Evolutionary conservation across 306 rosid species (phyloP).

Genomic region (Dryas drummondii): DNA sequence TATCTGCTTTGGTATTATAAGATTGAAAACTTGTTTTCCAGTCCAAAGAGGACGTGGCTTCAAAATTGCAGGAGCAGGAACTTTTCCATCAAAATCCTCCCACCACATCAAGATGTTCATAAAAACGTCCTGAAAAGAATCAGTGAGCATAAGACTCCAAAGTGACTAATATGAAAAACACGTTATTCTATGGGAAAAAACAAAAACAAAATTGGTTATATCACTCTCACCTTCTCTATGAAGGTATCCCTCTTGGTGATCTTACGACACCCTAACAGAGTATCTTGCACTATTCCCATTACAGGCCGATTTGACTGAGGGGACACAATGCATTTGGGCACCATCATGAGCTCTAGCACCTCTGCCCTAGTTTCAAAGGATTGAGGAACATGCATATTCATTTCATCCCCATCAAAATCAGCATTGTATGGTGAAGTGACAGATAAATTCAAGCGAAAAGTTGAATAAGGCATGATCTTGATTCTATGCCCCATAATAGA

Average conservation of each 20-base stretch:
- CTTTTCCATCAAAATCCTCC: constrained; percentile 98
- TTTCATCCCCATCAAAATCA: constrained; percentile 98
- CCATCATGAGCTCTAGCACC: constrained; percentile 99
- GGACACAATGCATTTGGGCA: constrained; percentile 97
- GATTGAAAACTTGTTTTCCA: constrained; percentile 97
- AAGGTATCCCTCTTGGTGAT: constrained; percentile 96
- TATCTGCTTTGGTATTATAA: constrained; percentile 90
- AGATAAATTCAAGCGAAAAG: constrained; percentile 87
- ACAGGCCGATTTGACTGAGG: constrained; percentile 98
- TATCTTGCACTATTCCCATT: constrained; percentile 98
- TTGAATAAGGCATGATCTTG: constrained; percentile 98
- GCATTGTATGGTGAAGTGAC: constrained; percentile 98
- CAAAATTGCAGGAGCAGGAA: constrained; percentile 89
- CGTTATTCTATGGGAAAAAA: not conserved
- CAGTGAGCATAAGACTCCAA: constrained; percentile 26
- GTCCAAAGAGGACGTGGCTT: constrained; percentile 99
- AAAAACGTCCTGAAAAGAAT: constrained; percentile 77
- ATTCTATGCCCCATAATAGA: constrained; percentile 99
- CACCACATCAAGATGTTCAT: constrained; percentile 99
- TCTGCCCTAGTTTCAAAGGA: constrained; percentile 99
- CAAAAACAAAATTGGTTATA: not conserved
- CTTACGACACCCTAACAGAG: constrained; percentile 90
- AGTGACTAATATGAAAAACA: constrained; percentile 14
- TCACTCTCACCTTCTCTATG: constrained; percentile 68
- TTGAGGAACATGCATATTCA: constrained; percentile 99